Conservation (phyloP, 148 eudicot genomes). For the Diospyros kaki region DNA sequence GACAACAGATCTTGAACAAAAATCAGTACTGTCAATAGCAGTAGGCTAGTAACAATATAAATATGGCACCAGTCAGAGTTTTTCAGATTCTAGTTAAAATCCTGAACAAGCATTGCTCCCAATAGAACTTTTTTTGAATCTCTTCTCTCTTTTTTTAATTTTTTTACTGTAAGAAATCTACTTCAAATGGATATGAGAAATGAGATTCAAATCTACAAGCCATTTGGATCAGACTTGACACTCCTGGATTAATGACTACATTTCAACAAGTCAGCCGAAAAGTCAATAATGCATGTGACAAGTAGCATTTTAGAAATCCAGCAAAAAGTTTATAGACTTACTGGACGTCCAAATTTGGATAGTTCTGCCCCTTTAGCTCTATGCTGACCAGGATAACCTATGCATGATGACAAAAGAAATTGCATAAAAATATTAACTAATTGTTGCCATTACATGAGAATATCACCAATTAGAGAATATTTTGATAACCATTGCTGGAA, state of each 20-base stretch:
- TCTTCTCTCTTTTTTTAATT: not conserved
- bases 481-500: too few species aligned
- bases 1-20: too few species aligned
- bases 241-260: not conserved
- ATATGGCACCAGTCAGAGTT: not conserved
- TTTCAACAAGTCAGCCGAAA: not conserved
- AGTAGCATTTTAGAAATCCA: not conserved
- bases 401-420: not conserved
- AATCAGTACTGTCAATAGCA: too few species aligned
- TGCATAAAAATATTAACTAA: not conserved
- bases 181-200: not conserved
- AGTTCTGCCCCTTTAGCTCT: conserved; percentile 78
- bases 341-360: conserved; percentile 92
- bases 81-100: not conserved
- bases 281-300: not conserved
- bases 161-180: not conserved
- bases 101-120: not conserved
- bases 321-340: conserved; percentile 34
- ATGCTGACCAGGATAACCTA: conserved; percentile 79
- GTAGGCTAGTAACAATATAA: too few species aligned
- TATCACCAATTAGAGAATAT: not conserved
- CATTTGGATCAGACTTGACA: not conserved
- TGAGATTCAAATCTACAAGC: not conserved
- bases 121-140: not conserved
- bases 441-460: not conserved